A percentile compares a stretch with the other conserved stretches of the same genome.
phyloP scores from a whole-genome alignment of 2,329 filamentous ascomycete genomes.

The Colletotrichum brevisporum region DNA sequence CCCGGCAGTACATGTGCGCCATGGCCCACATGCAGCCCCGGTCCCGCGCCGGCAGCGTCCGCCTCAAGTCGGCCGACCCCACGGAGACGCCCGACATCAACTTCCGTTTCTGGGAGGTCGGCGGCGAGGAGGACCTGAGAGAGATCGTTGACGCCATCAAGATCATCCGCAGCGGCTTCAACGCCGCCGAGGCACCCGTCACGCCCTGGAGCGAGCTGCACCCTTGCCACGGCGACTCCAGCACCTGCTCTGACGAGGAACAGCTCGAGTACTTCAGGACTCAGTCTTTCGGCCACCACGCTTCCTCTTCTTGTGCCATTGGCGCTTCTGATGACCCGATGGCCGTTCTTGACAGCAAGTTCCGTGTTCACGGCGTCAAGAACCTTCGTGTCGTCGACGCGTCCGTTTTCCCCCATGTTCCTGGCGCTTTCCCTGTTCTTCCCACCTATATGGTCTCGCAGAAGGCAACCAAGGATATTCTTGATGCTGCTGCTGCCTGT shows the following conservation, averaged over 20 bases:
- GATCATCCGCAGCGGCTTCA: conserved; percentile 55
- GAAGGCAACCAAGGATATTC: conserved; percentile 1
- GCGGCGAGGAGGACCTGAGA: conserved; percentile 54
- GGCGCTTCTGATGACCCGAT: conserved; percentile 66
- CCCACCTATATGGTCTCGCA: conserved; percentile 1
- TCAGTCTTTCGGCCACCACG: conserved; percentile 70
- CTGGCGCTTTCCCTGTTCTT: conserved; percentile 5
- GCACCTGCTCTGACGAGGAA: conserved; percentile 53
- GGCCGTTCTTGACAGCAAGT: conserved; percentile 65
- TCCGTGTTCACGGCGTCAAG: conserved; percentile 67
- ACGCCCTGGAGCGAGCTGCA: conserved; percentile 8
- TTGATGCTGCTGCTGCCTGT: too few species aligned
- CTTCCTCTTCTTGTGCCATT: conserved; percentile 67
- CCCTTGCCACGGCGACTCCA: neutral
- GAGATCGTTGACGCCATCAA: conserved; percentile 62
- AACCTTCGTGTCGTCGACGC: conserved; percentile 72
- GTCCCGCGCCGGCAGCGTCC: conserved; percentile 69
- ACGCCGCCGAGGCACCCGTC: conserved; percentile 45
- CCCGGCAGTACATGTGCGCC: too few species aligned
- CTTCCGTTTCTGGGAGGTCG: conserved; percentile 65
- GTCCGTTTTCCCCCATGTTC: conserved; percentile 61
- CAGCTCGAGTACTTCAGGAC: conserved; percentile 59
- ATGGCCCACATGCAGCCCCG: conserved; percentile 21
- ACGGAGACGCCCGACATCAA: conserved; percentile 72
- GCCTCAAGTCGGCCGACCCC: conserved; percentile 68